Evolutionary conservation across 331 rosid genomes (phyloP).

Genomic region (Rhamnella rubrinervis): DNA sequence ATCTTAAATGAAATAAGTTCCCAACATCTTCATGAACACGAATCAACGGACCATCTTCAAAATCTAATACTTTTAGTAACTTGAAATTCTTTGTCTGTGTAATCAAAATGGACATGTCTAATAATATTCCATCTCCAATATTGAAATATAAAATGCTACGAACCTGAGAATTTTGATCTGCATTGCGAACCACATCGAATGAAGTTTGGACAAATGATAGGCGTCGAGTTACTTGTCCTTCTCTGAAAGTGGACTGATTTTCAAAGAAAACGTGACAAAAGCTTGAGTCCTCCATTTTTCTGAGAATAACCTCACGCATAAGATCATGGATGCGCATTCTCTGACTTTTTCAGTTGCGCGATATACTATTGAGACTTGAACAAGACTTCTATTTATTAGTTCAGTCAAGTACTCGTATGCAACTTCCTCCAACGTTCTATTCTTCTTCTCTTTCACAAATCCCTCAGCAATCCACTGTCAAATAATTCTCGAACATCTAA

Average conservation of each 20-base stretch:
- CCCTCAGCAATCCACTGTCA: conserved; percentile 1
- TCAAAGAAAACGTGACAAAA: background rate
- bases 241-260: background rate
- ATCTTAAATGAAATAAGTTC: conserved; percentile 16
- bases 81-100: background rate
- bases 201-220: background rate
- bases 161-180: background rate
- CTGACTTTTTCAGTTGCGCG: background rate
- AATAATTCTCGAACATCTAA: background rate
- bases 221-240: background rate
- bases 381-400: background rate
- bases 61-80: background rate
- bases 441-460: background rate
- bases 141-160: background rate
- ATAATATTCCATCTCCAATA: background rate
- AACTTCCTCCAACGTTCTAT: background rate
- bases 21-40: no score
- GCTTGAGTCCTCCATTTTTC: background rate
- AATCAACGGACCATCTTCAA: background rate
- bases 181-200: background rate
- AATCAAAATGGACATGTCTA: background rate
- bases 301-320: background rate
- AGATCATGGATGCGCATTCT: background rate
- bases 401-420: background rate
- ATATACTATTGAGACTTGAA: background rate